A percentile compares a stretch with the other conserved stretches of the same genome.
phyloP scores from a whole-genome alignment of 257 asterid species.

The Nicotiana paniculata region DNA sequence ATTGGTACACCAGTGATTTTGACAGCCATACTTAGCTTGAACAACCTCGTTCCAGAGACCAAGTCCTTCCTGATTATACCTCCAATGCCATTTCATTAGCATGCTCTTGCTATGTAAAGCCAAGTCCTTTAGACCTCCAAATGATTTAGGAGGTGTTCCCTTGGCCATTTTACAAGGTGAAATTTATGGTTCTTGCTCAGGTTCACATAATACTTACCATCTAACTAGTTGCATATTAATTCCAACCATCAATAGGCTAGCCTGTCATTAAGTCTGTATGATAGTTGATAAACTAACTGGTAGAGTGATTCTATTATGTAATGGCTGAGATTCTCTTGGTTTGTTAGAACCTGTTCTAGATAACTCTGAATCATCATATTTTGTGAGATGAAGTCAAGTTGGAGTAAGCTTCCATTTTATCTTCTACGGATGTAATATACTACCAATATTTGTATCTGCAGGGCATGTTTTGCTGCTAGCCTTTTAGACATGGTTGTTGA shows the following conservation, averaged over 20 bases:
- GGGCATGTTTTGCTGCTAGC: conserved; percentile 79
- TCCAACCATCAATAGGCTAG: not conserved
- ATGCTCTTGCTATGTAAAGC: no score
- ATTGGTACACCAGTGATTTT: no score
- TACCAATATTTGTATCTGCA: conserved; percentile 35
- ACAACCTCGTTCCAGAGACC: no score
- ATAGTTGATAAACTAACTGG: not conserved
- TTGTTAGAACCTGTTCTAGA: not conserved
- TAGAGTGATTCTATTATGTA: not conserved
- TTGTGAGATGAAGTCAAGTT: not conserved
- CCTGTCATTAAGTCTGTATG: not conserved
- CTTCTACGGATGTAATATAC: not conserved
- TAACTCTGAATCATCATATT: not conserved
- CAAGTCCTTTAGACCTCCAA: no score
- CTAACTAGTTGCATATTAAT: not conserved
- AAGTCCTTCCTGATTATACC: no score
- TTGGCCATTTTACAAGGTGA: no score
- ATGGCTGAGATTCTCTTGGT: not conserved
- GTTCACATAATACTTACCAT: not conserved
- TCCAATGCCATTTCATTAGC: no score
- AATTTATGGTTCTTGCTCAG: not conserved
- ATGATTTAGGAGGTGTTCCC: no score
- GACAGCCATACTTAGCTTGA: no score
- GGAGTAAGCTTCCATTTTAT: not conserved
- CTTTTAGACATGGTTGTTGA: conserved; percentile 60